Evolutionary conservation across 805 yeast genomes (phyloP).

Genomic region (Suhomyces tanzawaensis): DNA sequence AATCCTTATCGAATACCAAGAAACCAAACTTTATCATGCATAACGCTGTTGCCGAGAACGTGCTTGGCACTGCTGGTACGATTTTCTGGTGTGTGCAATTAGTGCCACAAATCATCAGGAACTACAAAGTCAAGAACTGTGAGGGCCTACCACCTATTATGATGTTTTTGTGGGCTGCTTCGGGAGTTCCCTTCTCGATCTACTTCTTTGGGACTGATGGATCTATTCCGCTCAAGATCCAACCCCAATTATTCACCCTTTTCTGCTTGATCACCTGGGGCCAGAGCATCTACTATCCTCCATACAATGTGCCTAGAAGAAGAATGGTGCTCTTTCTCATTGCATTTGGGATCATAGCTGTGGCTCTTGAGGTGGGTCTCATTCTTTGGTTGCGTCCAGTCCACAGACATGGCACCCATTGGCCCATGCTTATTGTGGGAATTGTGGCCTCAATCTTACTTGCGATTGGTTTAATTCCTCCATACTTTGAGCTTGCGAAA

Average conservation of each 20-base stretch:
- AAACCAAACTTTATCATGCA: conserved; percentile 14
- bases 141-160: conserved; percentile 85
- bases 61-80: conserved; percentile 85
- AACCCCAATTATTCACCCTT: conserved; percentile 79
- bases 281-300: conserved; percentile 67
- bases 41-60: conserved; percentile 57
- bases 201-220: conserved; percentile 73
- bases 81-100: conserved; percentile 91
- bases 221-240: conserved; percentile 75
- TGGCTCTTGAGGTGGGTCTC: conserved; percentile 68
- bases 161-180: conserved; percentile 73
- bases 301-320: conserved; percentile 39
- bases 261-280: conserved; percentile 70
- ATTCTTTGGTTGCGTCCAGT: conserved; percentile 66
- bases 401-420: conserved; percentile 47
- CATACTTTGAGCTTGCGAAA: conserved; percentile 79
- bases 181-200: conserved; percentile 84
- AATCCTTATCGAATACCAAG: neutral
- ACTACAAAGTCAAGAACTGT: conserved; percentile 73
- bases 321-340: conserved; percentile 36
- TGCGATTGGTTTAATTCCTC: conserved; percentile 80
- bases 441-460: conserved; percentile 72
- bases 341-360: conserved; percentile 41
- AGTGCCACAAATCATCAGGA: conserved; percentile 77
- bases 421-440: conserved; percentile 85